Percentiles rank a stretch among this genome's conserved stretches.
These are phyloP conservation scores for Margaritispora aquatica DNA, from an alignment of 495 filamentous ascomycete genomes.

Conservation along the genomic window DNA sequence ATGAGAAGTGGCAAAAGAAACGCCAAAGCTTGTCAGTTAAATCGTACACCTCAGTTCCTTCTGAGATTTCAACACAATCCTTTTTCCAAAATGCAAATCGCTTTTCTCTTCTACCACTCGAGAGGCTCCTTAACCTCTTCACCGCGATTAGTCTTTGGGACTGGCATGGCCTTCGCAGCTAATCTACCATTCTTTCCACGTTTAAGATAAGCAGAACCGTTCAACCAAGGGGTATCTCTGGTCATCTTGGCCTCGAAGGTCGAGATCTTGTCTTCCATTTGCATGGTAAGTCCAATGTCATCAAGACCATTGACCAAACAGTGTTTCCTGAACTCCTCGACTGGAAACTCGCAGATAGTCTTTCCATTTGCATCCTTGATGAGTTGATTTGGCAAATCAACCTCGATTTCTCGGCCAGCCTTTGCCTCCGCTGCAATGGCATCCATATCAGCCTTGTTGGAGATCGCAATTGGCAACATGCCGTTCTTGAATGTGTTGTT, in stretches of 20 bases:
- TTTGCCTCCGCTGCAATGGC: conserved; percentile 73
- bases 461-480: conserved; percentile 85
- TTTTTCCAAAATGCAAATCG: background rate
- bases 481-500: conserved; percentile 99
- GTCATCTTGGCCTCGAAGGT: conserved; percentile 74
- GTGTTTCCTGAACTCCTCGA: conserved; percentile 89
- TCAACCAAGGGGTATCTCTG: conserved; percentile 82
- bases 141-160: conserved; percentile 88
- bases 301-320: conserved; percentile 93
- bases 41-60: background rate
- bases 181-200: conserved; percentile 60
- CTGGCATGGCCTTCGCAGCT: conserved; percentile 72
- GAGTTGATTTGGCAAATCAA: conserved; percentile 81
- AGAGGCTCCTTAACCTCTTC: conserved; percentile 80
- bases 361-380: conserved; percentile 72
- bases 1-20: background rate
- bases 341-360: conserved; percentile 70
- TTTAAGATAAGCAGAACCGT: conserved; percentile 80
- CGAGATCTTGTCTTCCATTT: conserved; percentile 83
- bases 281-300: conserved; percentile 92
- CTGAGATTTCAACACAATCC: background rate
- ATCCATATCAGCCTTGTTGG: conserved; percentile 56
- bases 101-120: conserved; percentile 87
- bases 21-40: background rate
- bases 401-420: conserved; percentile 79